Percentiles rank a stretch among this genome's conserved stretches.
Conservation (phyloP, 2,329 filamentous ascomycete species). For the Colletotrichum phormii region DNA sequence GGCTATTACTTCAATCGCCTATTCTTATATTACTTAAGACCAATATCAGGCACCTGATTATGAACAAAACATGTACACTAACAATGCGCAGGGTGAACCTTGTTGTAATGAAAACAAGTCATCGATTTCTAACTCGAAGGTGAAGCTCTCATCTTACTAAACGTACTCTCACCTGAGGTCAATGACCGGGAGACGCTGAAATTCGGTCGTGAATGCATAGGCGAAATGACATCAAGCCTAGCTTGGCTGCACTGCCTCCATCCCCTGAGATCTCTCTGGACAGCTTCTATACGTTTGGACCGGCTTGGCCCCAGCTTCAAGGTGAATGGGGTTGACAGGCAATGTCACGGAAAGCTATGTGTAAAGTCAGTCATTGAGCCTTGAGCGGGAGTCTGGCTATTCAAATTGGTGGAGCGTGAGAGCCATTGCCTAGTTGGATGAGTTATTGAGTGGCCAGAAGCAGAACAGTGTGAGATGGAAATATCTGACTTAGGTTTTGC, state of each 20-base stretch:
- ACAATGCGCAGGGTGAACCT: background rate
- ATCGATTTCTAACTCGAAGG: background rate
- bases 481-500: too few species aligned
- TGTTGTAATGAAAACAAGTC: background rate
- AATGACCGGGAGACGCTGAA: background rate
- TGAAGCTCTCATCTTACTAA: background rate
- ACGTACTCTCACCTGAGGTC: background rate
- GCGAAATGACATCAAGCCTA: slow-evolving; percentile 13
- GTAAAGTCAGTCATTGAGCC: too few species aligned
- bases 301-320: slow-evolving; percentile 21
- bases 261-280: background rate
- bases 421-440: too few species aligned
- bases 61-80: too few species aligned
- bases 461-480: too few species aligned
- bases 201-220: background rate
- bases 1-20: too few species aligned
- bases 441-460: too few species aligned
- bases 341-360: too few species aligned
- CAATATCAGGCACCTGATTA: too few species aligned
- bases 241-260: background rate
- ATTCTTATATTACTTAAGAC: too few species aligned
- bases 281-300: background rate
- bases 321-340: background rate
- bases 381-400: too few species aligned
- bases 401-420: too few species aligned